Evolutionary conservation across 78 protist species (phyloP), one percentile per base, ranked within the genome.

Genomic region (Guillardia theta): DNA sequence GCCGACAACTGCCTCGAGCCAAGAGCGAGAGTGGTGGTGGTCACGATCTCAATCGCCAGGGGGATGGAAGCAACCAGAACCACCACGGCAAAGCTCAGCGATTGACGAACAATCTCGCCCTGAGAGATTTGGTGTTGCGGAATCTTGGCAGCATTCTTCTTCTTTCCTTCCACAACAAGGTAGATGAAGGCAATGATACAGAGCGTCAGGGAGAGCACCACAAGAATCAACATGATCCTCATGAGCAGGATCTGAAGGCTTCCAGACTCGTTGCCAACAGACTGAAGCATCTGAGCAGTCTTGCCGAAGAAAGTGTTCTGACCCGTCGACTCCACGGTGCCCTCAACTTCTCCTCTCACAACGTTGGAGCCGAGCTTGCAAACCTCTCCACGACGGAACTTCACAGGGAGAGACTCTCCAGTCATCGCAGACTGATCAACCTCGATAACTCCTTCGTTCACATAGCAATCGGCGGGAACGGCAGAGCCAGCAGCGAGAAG

Each of bases 291-390:
- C 19, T 83, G 10, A 4, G 98, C 98, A 45, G 99, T 95, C 83
- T 96, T 94, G 39, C 99, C 99, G 80, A 97, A 96, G 90, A 97
- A 96, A 6, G 99, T 95, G 78, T 98, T 95, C 30, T 83, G n/a
- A 43, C 99, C 99, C 22, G 99, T 98, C 43, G 94, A 80, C 27
- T 97, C 58, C n/a, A 98, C 99, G 64, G 95, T 45, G 64, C 96
- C 96, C 54, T 93, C 94, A 0, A 90, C 92, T 83, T 98, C 98
- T 41, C 99, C 99, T 41, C 96, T 97, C 94, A 94, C 95, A 94
- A 98, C 96, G 37, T 95, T 93, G 15, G 98, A 96, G 3, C 99
- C 98, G 39, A 64, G 24, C 64, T 92, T 64, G 88, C 27, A 53
- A 18, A 92, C 19, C 58, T 64, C 88, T 10, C 94, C 94, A 22